Conservation (phyloP, 208 protist genomes). For the Wallacemonas sp. region DNA sequence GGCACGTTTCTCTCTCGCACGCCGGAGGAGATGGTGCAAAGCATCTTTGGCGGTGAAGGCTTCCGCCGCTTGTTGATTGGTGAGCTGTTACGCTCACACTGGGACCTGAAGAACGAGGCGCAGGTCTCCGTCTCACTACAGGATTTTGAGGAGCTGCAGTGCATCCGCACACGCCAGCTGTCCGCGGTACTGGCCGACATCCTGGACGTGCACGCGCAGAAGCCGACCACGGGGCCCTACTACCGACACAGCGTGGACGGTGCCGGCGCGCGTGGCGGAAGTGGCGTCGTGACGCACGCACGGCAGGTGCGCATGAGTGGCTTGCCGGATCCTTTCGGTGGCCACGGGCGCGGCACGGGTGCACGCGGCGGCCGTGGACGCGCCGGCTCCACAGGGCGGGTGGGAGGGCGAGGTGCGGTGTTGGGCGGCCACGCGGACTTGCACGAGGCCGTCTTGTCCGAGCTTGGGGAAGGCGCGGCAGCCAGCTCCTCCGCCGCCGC, state of each 20-base stretch:
- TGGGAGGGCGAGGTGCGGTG: not conserved
- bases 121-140: slow-evolving; percentile 81
- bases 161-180: slow-evolving; percentile 68
- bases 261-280: not conserved
- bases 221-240: slow-evolving; percentile 22
- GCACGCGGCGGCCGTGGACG: not conserved
- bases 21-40: slow-evolving; percentile 82
- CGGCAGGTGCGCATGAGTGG: slow-evolving; percentile 14
- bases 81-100: slow-evolving; percentile 76
- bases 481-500: too few relatives aligned
- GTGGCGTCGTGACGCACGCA: not conserved
- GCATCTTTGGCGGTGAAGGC: slow-evolving; percentile 75
- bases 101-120: slow-evolving; percentile 75
- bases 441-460: not conserved
- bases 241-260: not conserved
- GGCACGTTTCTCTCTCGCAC: slow-evolving; percentile 73
- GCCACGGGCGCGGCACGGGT: not conserved
- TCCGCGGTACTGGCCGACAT: slow-evolving; percentile 65
- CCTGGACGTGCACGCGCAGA: slow-evolving; percentile 72
- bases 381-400: too few relatives aligned
- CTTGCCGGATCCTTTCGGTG: slow-evolving; percentile 9
- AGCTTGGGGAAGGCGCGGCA: not conserved
- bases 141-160: slow-evolving; percentile 83
- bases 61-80: slow-evolving; percentile 66
- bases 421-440: not conserved